These are phyloP conservation scores for Phlebiopsis gigantea DNA, from an alignment of 768 basidiomycete genomes.

Conservation along the genomic window DNA sequence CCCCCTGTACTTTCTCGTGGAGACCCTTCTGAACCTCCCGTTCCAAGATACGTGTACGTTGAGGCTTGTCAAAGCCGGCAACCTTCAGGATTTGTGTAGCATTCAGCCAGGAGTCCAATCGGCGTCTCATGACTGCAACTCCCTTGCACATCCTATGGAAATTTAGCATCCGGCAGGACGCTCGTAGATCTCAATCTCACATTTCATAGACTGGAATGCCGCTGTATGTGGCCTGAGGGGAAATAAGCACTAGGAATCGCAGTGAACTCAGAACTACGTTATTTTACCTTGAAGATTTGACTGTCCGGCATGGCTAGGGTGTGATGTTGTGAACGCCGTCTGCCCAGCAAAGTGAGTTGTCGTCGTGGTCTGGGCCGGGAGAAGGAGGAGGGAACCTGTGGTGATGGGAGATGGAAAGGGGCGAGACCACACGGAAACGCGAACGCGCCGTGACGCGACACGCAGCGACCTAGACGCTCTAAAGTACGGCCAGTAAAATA, in stretches of 20 bases:
- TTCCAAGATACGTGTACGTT: constrained; percentile 94
- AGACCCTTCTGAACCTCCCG: constrained; percentile 98
- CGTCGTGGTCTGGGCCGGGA: neutral
- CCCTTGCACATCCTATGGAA: constrained; percentile 81
- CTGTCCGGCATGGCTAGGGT: constrained; percentile 60
- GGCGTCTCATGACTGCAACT: constrained; percentile 96
- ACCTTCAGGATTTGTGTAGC: constrained; percentile 99
- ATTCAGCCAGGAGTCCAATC: constrained; percentile 96
- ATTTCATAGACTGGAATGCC: constrained; percentile 92
- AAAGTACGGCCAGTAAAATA: neutral
- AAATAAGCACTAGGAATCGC: constrained; percentile 16
- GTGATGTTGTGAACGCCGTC: constrained; percentile 1
- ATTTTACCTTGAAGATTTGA: constrained; percentile 83
- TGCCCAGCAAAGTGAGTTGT: neutral
- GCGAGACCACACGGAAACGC: constrained; percentile 8
- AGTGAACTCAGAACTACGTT: no score
- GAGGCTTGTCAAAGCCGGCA: constrained; percentile 98
- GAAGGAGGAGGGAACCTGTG: constrained; percentile 1
- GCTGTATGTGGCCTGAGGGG: constrained; percentile 78
- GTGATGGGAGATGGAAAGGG: constrained; percentile 8
- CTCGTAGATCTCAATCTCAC: constrained; percentile 37
- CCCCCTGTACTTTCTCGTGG: constrained; percentile 99
- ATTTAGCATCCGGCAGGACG: neutral
- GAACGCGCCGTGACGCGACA: constrained; percentile 18
- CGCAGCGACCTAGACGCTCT: constrained; percentile 8